Conservation (phyloP, 2,329 filamentous ascomycete species). For the Cercospora brassicicola region DNA sequence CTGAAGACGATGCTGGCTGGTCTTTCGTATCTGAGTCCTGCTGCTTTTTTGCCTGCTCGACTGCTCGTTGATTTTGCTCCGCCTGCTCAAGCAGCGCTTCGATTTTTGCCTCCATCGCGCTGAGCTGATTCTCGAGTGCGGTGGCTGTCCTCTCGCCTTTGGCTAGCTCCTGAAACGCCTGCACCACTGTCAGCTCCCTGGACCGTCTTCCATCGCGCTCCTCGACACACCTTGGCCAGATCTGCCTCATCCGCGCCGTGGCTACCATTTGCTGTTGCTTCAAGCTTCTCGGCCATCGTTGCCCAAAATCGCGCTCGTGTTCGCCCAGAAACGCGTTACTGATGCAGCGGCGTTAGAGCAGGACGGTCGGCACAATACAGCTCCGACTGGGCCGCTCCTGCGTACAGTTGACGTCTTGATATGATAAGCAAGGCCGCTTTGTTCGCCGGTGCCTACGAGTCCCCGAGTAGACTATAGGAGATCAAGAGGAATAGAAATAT, state of each 20-base stretch:
- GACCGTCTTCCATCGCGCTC: no score
- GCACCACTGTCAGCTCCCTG: neutral
- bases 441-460: neutral
- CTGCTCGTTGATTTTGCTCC: slow-evolving; percentile 43
- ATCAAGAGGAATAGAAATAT: neutral
- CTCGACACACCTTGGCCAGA: slow-evolving; percentile 29
- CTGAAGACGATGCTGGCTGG: neutral
- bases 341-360: neutral
- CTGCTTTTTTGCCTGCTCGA: slow-evolving; percentile 29
- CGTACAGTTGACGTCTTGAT: slow-evolving; percentile 16
- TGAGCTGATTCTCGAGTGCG: slow-evolving; percentile 56
- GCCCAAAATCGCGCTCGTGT: neutral
- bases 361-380: slow-evolving; percentile 8
- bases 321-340: neutral
- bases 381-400: slow-evolving; percentile 3
- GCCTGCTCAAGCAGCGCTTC: slow-evolving; percentile 54
- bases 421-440: slow-evolving; percentile 16
- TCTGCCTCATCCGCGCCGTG: slow-evolving; percentile 28
- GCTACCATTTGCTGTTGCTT: slow-evolving; percentile 25
- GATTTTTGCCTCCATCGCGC: slow-evolving; percentile 57
- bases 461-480: neutral
- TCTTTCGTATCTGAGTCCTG: slow-evolving; percentile 23
- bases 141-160: slow-evolving; percentile 58
- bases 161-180: slow-evolving; percentile 54
- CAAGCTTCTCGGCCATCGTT: slow-evolving; percentile 28